Conservation (phyloP, 179 eudicot genomes). For the Nepenthes alata region DNA sequence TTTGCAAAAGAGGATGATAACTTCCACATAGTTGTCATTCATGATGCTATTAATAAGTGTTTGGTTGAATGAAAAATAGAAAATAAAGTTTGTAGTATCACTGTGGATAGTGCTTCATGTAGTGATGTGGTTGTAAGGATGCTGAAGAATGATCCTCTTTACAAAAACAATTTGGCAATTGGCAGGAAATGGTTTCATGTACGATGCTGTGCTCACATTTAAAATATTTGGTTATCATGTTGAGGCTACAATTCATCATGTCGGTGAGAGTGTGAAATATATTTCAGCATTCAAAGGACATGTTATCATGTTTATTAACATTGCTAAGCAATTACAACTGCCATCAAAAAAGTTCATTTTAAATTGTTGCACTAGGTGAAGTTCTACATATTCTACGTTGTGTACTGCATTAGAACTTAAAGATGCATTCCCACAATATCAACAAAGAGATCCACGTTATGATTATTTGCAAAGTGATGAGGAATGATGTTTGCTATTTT, state of each 20-base stretch:
- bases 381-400: background rate
- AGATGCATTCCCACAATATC: background rate
- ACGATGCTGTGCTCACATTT: constrained; percentile 6
- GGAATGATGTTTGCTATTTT: background rate
- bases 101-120: constrained; percentile 1
- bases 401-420: background rate
- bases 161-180: background rate
- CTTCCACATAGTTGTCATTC: background rate
- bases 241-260: background rate
- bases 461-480: background rate
- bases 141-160: background rate
- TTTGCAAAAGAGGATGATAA: constrained; percentile 1
- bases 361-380: background rate
- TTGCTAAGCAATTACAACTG: constrained; percentile 4
- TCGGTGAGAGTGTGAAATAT: constrained; percentile 2
- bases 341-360: background rate
- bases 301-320: background rate
- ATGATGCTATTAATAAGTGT: constrained; percentile 5
- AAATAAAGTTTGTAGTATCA: constrained; percentile 1
- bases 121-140: constrained; percentile 4
- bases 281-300: background rate
- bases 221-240: constrained; percentile 11
- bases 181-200: constrained; percentile 5
- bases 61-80: constrained; percentile 6
- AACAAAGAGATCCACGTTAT: background rate